A percentile compares a stretch with the other conserved stretches of the same genome.
Conservation (phyloP, 2,329 filamentous ascomycete species). For the Triangularia verruculosa region DNA sequence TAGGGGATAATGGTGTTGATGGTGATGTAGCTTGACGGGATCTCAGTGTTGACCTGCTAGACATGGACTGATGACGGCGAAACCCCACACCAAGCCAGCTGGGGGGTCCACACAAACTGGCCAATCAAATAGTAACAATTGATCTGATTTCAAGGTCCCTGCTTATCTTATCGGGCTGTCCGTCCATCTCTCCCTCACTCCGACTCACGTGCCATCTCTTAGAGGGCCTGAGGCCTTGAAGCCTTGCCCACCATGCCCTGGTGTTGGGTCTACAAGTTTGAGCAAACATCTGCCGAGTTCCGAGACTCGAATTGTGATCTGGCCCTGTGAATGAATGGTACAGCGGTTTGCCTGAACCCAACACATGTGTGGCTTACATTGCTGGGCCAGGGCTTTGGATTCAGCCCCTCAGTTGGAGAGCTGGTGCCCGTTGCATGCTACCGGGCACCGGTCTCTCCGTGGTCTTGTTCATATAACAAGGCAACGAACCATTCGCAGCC, state of each 20-base stretch:
- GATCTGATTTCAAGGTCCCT: not conserved
- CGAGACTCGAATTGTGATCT: not conserved
- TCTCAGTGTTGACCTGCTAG: not conserved
- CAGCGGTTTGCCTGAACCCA: too few species aligned
- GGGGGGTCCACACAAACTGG: not conserved
- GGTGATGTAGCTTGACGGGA: not conserved
- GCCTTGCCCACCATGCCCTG: too few species aligned
- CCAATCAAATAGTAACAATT: not conserved
- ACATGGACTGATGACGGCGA: not conserved
- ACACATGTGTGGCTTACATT: too few species aligned
- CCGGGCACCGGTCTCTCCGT: not conserved
- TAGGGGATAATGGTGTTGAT: not conserved
- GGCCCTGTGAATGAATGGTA: too few species aligned
- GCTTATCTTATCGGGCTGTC: not conserved
- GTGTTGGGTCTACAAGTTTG: not conserved
- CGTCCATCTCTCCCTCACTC: not conserved
- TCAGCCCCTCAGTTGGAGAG: not conserved
- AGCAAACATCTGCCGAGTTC: not conserved
- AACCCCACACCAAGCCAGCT: not conserved
- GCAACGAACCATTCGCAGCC: not conserved
- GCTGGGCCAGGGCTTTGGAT: too few species aligned
- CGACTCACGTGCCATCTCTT: not conserved
- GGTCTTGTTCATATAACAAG: not conserved
- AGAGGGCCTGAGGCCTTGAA: too few species aligned
- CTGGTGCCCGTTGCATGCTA: not conserved